These are phyloP conservation scores for Rusavskia elegans DNA, from an alignment of 495 filamentous ascomycete species.

Conservation along the genomic window DNA sequence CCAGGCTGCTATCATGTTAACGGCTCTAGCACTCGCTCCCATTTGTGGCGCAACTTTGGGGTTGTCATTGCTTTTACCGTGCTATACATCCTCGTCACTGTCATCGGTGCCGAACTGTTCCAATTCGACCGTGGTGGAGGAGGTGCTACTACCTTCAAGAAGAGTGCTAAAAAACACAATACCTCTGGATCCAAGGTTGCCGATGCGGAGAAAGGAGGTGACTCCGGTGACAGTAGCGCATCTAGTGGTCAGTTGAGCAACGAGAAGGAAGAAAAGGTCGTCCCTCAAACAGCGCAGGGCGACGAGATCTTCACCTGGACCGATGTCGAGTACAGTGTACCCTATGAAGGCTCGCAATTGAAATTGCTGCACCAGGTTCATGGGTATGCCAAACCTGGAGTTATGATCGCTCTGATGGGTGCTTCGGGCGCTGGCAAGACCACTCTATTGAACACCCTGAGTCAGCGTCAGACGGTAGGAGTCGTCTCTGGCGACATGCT, in stretches of 20 bases:
- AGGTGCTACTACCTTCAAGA: constrained; percentile 53
- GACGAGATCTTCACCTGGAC: constrained; percentile 64
- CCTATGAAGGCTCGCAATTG: constrained; percentile 50
- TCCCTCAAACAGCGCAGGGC: constrained; percentile 39
- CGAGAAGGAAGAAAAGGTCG: constrained; percentile 23
- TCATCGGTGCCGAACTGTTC: constrained; percentile 39
- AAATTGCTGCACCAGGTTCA: constrained; percentile 57
- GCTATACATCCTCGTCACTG: constrained; percentile 52
- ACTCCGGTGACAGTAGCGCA: constrained; percentile 21
- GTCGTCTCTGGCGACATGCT: constrained; percentile 59
- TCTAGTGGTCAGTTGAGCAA: constrained; percentile 28
- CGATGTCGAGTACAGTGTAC: constrained; percentile 56
- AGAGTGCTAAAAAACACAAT: constrained; percentile 36
- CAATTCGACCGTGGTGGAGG: constrained; percentile 36
- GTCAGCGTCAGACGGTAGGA: constrained; percentile 60
- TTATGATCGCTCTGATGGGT: constrained; percentile 71
- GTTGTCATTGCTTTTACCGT: constrained; percentile 55
- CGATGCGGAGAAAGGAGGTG: constrained; percentile 30
- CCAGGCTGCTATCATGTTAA: background rate
- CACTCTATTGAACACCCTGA: constrained; percentile 57
- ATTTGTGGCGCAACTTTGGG: constrained; percentile 73
- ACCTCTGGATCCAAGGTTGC: constrained; percentile 22
- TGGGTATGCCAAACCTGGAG: constrained; percentile 67
- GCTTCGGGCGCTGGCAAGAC: constrained; percentile 77
- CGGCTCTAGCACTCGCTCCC: constrained; percentile 23